A percentile compares a stretch with the other conserved stretches of the same genome.
phyloP scores from a whole-genome alignment of 495 filamentous ascomycete genomes.

The Polyplosphaeria fusca region DNA sequence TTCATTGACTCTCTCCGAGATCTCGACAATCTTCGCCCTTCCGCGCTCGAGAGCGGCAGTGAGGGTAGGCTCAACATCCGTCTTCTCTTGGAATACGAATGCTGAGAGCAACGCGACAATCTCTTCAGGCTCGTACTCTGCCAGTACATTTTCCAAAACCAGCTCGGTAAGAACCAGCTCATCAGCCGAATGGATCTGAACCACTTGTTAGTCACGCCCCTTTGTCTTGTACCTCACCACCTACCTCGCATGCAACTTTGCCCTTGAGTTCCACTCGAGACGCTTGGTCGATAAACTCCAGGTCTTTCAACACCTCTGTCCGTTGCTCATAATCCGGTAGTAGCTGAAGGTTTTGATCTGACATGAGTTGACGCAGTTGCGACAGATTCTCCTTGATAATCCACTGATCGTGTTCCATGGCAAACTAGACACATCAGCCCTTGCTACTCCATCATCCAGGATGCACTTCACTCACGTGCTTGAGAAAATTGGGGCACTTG shows the following conservation, averaged over 20 bases:
- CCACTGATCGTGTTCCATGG: constrained; percentile 94
- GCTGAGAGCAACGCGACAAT: constrained; percentile 90
- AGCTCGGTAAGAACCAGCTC: constrained; percentile 97
- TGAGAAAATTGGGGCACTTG: constrained; percentile 70
- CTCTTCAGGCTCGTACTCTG: constrained; percentile 92
- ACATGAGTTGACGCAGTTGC: constrained; percentile 79
- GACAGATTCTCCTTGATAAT: constrained; percentile 86
- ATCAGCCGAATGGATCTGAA: constrained; percentile 85
- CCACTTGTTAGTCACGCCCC: constrained; percentile 9
- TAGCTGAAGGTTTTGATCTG: constrained; percentile 92
- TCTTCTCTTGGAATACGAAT: constrained; percentile 99
- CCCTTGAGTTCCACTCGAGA: constrained; percentile 89
- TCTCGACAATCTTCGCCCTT: constrained; percentile 76
- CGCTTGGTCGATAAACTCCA: constrained; percentile 82
- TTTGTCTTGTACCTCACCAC: too few relatives aligned
- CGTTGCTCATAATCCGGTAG: constrained; percentile 98
- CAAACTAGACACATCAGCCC: constrained; percentile 53
- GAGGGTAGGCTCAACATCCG: constrained; percentile 76
- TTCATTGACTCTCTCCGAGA: constrained; percentile 86
- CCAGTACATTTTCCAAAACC: constrained; percentile 91
- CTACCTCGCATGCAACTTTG: constrained; percentile 90
- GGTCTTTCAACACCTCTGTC: constrained; percentile 82
- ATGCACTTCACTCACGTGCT: constrained; percentile 62
- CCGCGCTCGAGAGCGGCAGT: constrained; percentile 81
- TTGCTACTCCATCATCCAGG: constrained; percentile 12